Base-by-base conservation (phyloP, 495 filamentous ascomycete species). In the Penicillium arizonense region DNA sequence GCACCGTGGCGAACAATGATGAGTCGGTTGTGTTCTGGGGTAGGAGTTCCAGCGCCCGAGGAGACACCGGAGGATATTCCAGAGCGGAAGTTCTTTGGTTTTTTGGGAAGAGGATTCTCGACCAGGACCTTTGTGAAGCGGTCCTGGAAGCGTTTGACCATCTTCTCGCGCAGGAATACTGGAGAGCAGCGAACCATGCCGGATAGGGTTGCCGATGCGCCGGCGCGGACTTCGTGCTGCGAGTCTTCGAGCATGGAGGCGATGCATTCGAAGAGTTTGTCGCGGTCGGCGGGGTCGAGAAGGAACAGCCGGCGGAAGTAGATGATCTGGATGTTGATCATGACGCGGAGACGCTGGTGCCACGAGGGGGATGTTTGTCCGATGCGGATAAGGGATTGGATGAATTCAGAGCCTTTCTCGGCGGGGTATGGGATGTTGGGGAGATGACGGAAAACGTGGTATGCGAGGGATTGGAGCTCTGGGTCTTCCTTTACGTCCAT, bases 401-500 rank as follows among this genome's bases (percentile, higher is more conserved):
- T 89, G 69, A 99, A 96, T 3, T 78, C 78, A 3, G 81, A 84
- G 63, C 94, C 88, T 65, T 96, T 87, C 56, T 92, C 91, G 34
- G 84, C 80, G 2, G 89, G 88, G 70, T 95, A 91, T 1, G 94
- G 95, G 51, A 99, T 90, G 72, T 97, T 99, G 14, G 95, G 90
- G 4, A 99, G 77, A 65, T 99, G 93, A 23, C 94, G 86, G 76
- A 96, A 99, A 26, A 99, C 94, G 64, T 96, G 91, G 64, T 99
- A 99, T 11, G 94, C 92, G 20, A 97, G 80, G 9, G 87, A 87
- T 77, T 96, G 93, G 9, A 99, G 82, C 68, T 99, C 94, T 4
- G 89, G 91, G 63, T 99, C 94, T 71, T 99, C 94, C 69, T 96
- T 97, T 57, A 99, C 89, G 67, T 99, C 94, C 94, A 99, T 99